Evolutionary conservation across 1,284 basidiomycete species (phyloP).

Genomic region (Cutaneotrichosporon sp.): DNA sequence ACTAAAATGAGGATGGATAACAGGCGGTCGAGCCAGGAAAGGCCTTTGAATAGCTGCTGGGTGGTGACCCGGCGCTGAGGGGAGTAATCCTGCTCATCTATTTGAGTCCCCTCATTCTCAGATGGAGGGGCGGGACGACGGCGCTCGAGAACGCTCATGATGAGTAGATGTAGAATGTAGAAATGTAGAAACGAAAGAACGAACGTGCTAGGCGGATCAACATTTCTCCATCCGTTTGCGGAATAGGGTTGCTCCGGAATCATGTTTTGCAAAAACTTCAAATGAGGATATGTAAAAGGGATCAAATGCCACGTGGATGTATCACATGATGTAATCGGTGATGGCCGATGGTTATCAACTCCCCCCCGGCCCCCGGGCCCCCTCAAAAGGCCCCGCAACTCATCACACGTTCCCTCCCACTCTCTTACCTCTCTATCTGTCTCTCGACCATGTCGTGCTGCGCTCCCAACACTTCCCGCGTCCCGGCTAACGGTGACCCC

Average conservation of each 20-base stretch:
- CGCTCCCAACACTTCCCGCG: not conserved
- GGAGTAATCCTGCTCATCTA: not conserved
- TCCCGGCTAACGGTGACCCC: not conserved
- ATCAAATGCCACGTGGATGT: no score
- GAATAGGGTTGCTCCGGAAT: not conserved
- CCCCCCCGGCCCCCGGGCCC: no score
- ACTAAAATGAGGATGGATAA: constrained; percentile 70
- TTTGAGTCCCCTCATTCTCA: not conserved
- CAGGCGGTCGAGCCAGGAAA: constrained; percentile 64
- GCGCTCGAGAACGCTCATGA: not conserved
- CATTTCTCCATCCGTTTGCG: not conserved
- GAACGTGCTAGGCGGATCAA: not conserved
- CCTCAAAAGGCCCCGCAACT: no score
- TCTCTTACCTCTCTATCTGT: no score
- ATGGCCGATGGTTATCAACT: no score
- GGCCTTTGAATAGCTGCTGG: constrained; percentile 24
- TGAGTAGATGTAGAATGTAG: not conserved
- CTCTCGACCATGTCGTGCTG: not conserved
- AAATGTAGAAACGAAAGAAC: not conserved
- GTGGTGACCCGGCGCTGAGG: not conserved
- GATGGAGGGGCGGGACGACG: not conserved
- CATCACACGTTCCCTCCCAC: not conserved
- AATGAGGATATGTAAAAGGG: no score
- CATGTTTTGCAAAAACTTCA: not conserved
- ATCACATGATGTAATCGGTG: no score